phyloP scores from a whole-genome alignment of 73 alveolate genomes.

The Tetrahymena elliotti region DNA sequence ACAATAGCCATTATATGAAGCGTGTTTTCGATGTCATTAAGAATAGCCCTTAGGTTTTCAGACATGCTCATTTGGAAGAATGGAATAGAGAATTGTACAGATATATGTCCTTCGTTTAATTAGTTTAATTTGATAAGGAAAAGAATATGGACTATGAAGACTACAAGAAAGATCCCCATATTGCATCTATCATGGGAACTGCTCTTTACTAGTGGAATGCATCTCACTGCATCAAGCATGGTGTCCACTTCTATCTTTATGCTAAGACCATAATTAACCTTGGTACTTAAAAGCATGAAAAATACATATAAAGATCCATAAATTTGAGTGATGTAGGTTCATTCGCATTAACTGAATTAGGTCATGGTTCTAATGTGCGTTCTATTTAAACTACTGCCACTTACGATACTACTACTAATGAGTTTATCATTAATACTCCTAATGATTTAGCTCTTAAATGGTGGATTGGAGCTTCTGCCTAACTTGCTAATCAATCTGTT shows the following conservation, averaged over 20 bases:
- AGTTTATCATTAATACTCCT: slow-evolving; percentile 70
- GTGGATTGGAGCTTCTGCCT: slow-evolving; percentile 78
- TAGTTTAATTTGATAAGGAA: not conserved
- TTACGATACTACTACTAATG: slow-evolving; percentile 51
- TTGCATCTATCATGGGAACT: slow-evolving; percentile 10
- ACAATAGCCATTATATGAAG: not conserved
- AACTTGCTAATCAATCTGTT: slow-evolving; percentile 54
- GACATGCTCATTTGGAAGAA: not conserved
- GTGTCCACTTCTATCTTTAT: slow-evolving; percentile 63
- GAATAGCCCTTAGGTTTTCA: not conserved
- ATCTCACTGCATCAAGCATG: slow-evolving; percentile 38
- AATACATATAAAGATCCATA: slow-evolving; percentile 38
- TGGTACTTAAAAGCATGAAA: slow-evolving; percentile 77
- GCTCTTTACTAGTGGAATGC: slow-evolving; percentile 27
- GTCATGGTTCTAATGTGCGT: slow-evolving; percentile 76
- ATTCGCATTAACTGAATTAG: slow-evolving; percentile 62
- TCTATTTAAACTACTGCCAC: slow-evolving; percentile 68
- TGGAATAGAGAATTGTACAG: not conserved
- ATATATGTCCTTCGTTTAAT: not conserved
- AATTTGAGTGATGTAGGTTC: slow-evolving; percentile 51
- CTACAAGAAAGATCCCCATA: slow-evolving; percentile 19
- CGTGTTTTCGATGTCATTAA: not conserved
- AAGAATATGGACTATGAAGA: slow-evolving; percentile 5
- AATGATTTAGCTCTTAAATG: slow-evolving; percentile 54
- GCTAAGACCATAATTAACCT: slow-evolving; percentile 59